Percentiles rank a stretch among this genome's conserved stretches.
Evolutionary conservation across 2,329 filamentous ascomycete genomes (phyloP).

Genomic region (Ophiostoma sp.): DNA sequence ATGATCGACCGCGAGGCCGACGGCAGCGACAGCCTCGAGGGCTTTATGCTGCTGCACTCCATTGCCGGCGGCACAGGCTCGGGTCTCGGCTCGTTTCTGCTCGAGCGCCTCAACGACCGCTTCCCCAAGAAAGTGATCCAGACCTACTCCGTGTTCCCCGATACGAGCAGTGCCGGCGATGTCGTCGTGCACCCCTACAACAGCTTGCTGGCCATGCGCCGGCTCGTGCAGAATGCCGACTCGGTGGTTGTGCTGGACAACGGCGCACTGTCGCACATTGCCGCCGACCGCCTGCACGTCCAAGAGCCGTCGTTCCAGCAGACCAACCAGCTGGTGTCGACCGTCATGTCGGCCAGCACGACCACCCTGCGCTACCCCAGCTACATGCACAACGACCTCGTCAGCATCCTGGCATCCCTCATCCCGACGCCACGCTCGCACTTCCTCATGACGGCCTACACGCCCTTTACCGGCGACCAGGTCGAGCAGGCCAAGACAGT

Average conservation of each 20-base stretch:
- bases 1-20: slow-evolving; percentile 99
- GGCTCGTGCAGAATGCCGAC: slow-evolving; percentile 92
- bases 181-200: slow-evolving; percentile 99
- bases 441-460: slow-evolving; percentile 98
- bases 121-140: slow-evolving; percentile 99
- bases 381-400: slow-evolving; percentile 99
- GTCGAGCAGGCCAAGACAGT: slow-evolving; percentile 97
- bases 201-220: slow-evolving; percentile 83
- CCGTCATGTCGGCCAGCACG: slow-evolving; percentile 97
- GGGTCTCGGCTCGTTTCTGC: slow-evolving; percentile 87
- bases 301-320: slow-evolving; percentile 95
- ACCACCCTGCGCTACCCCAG: slow-evolving; percentile 94
- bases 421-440: slow-evolving; percentile 96
- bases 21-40: slow-evolving; percentile 94
- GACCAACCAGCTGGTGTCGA: slow-evolving; percentile 94
- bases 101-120: slow-evolving; percentile 91
- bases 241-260: slow-evolving; percentile 97
- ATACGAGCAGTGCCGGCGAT: slow-evolving; percentile 78
- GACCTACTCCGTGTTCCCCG: slow-evolving; percentile 97
- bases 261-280: slow-evolving; percentile 86
- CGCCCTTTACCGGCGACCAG: slow-evolving; percentile 92
- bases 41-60: slow-evolving; percentile 98
- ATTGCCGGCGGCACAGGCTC: slow-evolving; percentile 96
- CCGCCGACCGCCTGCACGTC: slow-evolving; percentile 87
- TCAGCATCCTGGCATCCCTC: slow-evolving; percentile 90